phyloP scores from a whole-genome alignment of 371 early-diverging fungal species.

The Mortierella sp. region DNA sequence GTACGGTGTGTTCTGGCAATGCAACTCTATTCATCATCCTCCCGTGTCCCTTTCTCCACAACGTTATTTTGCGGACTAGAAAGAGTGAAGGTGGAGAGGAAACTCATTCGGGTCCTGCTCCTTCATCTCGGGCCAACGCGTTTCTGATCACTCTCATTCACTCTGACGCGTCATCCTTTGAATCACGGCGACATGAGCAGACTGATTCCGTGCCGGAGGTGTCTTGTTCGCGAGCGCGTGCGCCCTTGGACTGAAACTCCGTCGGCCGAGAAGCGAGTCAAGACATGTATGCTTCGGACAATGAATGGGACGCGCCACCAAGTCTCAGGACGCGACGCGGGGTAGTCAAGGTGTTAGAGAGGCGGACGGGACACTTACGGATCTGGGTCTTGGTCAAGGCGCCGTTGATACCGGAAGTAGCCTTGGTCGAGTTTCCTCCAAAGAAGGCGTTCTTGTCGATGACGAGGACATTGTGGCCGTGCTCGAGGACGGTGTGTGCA shows the following conservation, averaged over 20 bases:
- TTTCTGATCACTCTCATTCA: too few relatives aligned
- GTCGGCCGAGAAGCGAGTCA: too few relatives aligned
- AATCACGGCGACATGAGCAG: too few relatives aligned
- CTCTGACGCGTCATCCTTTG: background rate
- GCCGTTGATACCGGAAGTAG: conserved; percentile 98
- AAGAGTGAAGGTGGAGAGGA: background rate
- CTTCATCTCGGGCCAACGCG: too few relatives aligned
- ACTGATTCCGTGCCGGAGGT: too few relatives aligned
- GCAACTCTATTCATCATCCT: too few relatives aligned
- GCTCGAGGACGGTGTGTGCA: conserved; percentile 87
- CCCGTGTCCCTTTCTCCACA: conserved; percentile 4
- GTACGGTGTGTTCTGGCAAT: too few relatives aligned
- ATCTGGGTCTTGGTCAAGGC: conserved; percentile 87
- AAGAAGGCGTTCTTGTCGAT: conserved; percentile 92
- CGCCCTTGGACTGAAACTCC: too few relatives aligned
- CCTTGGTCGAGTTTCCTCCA: conserved; percentile 95
- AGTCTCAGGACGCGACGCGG: background rate
- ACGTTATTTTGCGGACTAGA: too few relatives aligned
- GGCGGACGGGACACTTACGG: conserved; percentile 44
- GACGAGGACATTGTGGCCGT: conserved; percentile 87
- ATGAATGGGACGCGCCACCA: too few relatives aligned
- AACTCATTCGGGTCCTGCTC: conserved; percentile 8
- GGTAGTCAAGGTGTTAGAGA: background rate
- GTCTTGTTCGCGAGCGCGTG: too few relatives aligned
- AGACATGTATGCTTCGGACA: too few relatives aligned